Evolutionary conservation across 495 filamentous ascomycete species (phyloP).

Genomic region (Neurospora hispaniola): DNA sequence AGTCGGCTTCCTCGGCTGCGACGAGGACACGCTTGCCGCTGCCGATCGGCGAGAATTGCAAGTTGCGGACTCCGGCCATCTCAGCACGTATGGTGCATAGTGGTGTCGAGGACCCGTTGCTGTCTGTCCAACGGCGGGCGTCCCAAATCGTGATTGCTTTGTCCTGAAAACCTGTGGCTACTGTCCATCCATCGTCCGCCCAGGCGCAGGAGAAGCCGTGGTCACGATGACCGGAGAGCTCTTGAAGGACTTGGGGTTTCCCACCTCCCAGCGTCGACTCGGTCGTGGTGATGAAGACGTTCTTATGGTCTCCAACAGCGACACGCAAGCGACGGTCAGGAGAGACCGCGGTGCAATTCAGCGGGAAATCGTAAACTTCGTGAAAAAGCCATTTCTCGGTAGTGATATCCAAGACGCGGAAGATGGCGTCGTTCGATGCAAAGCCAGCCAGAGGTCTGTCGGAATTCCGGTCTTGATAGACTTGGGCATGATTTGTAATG

Average conservation of each 20-base stretch:
- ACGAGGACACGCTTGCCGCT: slow-evolving; percentile 63
- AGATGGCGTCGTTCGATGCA: slow-evolving; percentile 68
- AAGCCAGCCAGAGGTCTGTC: slow-evolving; percentile 60
- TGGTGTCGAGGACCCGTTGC: slow-evolving; percentile 29
- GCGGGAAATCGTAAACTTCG: slow-evolving; percentile 51
- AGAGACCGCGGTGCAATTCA: slow-evolving; percentile 79
- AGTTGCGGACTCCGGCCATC: slow-evolving; percentile 64
- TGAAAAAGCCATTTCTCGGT: slow-evolving; percentile 55
- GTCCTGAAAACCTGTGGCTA: slow-evolving; percentile 90
- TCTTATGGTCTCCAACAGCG: slow-evolving; percentile 48
- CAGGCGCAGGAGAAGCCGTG: slow-evolving; percentile 86
- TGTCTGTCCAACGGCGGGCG: slow-evolving; percentile 56
- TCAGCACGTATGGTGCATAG: slow-evolving; percentile 59
- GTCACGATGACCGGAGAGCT: slow-evolving; percentile 62
- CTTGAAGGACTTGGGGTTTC: slow-evolving; percentile 33
- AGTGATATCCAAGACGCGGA: slow-evolving; percentile 65
- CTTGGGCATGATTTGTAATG: slow-evolving; percentile 81
- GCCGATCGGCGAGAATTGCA: slow-evolving; percentile 75
- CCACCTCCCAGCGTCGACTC: slow-evolving; percentile 23
- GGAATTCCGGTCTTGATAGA: slow-evolving; percentile 49
- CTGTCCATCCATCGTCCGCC: slow-evolving; percentile 77
- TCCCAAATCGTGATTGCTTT: slow-evolving; percentile 78
- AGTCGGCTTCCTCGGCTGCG: slow-evolving; percentile 76
- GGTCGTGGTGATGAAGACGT: slow-evolving; percentile 40
- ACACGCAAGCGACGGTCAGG: slow-evolving; percentile 72